A percentile compares a stretch with the other conserved stretches of the same genome.
Conservation (phyloP, 768 basidiomycete genomes). For the Hemileccinum impolitum region DNA sequence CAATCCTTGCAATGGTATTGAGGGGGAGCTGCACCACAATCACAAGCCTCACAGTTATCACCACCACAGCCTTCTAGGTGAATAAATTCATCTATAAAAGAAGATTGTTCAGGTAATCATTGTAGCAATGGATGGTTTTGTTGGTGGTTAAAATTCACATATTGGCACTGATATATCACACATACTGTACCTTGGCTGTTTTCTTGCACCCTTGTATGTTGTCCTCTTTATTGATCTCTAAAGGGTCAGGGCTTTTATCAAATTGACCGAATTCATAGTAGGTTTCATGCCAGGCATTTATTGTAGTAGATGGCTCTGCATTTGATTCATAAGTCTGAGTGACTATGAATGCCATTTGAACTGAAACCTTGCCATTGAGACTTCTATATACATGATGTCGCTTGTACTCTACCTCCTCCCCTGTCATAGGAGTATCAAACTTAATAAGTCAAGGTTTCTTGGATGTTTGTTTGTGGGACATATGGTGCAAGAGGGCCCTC, state of each 20-base stretch:
- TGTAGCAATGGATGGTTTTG: background rate
- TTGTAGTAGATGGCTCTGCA: no score
- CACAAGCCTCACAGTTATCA: background rate
- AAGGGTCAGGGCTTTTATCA: background rate
- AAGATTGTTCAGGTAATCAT: background rate
- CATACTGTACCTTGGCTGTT: background rate
- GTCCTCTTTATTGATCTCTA: background rate
- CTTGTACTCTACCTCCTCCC: background rate
- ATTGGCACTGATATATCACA: background rate
- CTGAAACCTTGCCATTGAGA: background rate
- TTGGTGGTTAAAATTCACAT: background rate
- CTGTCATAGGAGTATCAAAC: no score
- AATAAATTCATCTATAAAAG: constrained; percentile 2
- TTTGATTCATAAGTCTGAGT: background rate
- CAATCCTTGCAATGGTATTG: background rate
- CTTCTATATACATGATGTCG: background rate
- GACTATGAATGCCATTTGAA: background rate
- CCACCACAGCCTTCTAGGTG: background rate
- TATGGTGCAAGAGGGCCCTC: no score
- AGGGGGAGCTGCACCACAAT: background rate
- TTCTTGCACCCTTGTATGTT: background rate
- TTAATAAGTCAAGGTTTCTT: no score
- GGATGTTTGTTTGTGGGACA: no score
- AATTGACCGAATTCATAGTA: background rate
- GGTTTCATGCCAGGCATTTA: background rate